These are phyloP conservation scores for Maudiozyma bulderi DNA, from an alignment of 805 yeast genomes.

Conservation along the genomic window DNA sequence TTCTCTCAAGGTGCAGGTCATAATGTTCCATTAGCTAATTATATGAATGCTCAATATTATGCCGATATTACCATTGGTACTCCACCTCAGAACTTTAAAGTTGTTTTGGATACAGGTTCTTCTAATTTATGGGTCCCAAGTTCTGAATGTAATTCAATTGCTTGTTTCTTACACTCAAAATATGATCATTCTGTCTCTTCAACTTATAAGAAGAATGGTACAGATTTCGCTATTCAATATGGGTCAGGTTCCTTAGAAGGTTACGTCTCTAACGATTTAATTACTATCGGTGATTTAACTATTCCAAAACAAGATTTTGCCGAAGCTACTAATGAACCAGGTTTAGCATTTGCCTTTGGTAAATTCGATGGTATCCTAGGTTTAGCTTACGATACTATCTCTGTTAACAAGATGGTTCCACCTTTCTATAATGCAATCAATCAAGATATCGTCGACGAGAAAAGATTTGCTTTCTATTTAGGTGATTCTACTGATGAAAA, in stretches of 20 bases:
- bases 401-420: constrained; percentile 84
- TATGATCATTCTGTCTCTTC: constrained; percentile 79
- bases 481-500: constrained; percentile 60
- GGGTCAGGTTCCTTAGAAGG: constrained; percentile 94
- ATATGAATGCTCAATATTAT: constrained; percentile 91
- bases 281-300: constrained; percentile 63
- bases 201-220: constrained; percentile 78
- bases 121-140: constrained; percentile 97
- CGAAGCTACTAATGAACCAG: constrained; percentile 96
- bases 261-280: constrained; percentile 75
- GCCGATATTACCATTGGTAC: constrained; percentile 88
- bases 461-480: constrained; percentile 82
- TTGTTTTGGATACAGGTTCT: constrained; percentile 91
- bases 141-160: constrained; percentile 78
- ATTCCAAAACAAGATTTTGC: constrained; percentile 91
- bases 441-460: constrained; percentile 71
- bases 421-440: constrained; percentile 86
- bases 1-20: constrained; percentile 34
- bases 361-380: constrained; percentile 97
- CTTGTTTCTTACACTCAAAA: constrained; percentile 89
- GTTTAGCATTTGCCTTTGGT: constrained; percentile 96
- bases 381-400: constrained; percentile 82
- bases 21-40: constrained; percentile 82
- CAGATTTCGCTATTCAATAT: constrained; percentile 75
- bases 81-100: constrained; percentile 90